phyloP scores from a whole-genome alignment of 164 flowering plant species.

The Stephania yunnanensis region DNA sequence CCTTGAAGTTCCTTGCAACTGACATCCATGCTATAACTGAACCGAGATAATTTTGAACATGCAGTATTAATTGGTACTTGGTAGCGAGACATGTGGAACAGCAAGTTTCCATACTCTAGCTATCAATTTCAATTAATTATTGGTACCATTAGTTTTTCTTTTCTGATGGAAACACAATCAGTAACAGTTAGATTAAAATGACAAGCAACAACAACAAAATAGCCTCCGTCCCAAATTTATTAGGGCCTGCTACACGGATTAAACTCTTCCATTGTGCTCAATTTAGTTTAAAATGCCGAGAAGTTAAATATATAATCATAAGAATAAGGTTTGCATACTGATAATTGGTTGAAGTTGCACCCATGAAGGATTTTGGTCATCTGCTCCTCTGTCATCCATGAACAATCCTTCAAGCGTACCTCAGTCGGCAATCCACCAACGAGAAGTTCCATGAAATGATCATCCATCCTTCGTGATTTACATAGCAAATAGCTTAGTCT shows the following conservation, averaged over 20 bases:
- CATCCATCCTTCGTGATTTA: constrained; percentile 57
- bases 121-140: too few species aligned
- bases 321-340: constrained; percentile 27
- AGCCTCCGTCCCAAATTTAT: too few species aligned
- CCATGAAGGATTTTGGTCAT: constrained; percentile 33
- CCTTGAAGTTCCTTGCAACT: too few species aligned
- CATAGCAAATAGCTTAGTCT: constrained; percentile 50
- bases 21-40: too few species aligned
- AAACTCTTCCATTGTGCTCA: too few species aligned
- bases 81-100: too few species aligned
- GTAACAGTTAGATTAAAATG: not conserved
- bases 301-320: not conserved
- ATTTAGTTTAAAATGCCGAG: not conserved
- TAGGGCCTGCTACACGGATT: too few species aligned
- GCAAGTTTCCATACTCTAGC: too few species aligned
- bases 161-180: not conserved
- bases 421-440: constrained; percentile 57
- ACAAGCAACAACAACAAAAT: too few species aligned
- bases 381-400: constrained; percentile 69
- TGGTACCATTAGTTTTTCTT: not conserved
- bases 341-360: constrained; percentile 48
- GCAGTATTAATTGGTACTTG: too few species aligned
- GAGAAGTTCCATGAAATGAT: constrained; percentile 50
- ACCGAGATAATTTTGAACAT: too few species aligned
- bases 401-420: constrained; percentile 60